Conservation (phyloP, 306 rosid genomes). For the Canavalia ensiformis region DNA sequence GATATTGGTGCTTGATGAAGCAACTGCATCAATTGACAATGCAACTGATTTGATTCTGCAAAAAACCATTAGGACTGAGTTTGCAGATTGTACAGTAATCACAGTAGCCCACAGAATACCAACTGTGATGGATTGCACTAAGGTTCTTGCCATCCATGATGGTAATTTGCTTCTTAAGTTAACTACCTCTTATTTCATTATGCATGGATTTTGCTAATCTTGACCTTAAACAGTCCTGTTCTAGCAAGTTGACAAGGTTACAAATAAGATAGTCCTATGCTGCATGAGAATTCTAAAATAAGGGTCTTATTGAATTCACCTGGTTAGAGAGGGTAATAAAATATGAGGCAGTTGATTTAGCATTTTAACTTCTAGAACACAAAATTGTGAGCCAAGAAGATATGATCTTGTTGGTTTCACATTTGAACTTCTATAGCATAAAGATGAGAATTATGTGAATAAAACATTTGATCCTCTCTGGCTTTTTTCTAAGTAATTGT, state of each 20-base stretch:
- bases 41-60: constrained; percentile 82
- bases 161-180: constrained; percentile 48
- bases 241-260: constrained; percentile 8
- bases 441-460: background rate
- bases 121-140: constrained; percentile 86
- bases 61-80: constrained; percentile 70
- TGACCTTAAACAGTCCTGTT: background rate
- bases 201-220: constrained; percentile 5
- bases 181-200: background rate
- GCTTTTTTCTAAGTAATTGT: background rate
- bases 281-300: background rate
- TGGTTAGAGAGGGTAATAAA: background rate
- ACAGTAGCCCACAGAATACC: constrained; percentile 81
- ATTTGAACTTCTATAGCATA: background rate
- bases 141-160: constrained; percentile 70
- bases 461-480: background rate
- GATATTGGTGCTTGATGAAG: constrained; percentile 79
- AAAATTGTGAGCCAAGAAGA: background rate
- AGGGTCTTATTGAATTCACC: background rate
- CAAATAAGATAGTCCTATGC: background rate
- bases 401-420: background rate
- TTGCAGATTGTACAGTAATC: constrained; percentile 68
- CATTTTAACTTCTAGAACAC: background rate
- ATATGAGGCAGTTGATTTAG: background rate
- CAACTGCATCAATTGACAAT: constrained; percentile 78